Evolutionary conservation across 106 monocot genomes (phyloP).

Genomic region (Iris macrosiphon): DNA sequence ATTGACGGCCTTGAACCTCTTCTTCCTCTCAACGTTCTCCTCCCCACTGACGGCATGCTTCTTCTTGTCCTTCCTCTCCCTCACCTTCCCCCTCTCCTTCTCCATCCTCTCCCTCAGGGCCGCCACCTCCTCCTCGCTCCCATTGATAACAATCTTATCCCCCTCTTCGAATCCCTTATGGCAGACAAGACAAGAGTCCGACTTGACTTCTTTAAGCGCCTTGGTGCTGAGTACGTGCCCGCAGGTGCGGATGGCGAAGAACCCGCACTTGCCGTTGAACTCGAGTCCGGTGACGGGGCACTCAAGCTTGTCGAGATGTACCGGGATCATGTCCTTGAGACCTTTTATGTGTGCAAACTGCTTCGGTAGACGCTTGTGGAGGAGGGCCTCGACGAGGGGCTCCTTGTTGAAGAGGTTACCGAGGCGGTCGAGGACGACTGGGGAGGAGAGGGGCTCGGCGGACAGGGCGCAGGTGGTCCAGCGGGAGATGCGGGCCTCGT

Average conservation of each 20-base stretch:
- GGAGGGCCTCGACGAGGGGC: constrained; percentile 56
- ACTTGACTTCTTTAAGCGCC: constrained; percentile 90
- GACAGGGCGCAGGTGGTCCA: constrained; percentile 94
- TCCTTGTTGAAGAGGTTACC: constrained; percentile 94
- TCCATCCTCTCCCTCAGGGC: constrained; percentile 76
- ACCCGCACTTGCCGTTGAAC: constrained; percentile 83
- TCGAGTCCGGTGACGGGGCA: constrained; percentile 85
- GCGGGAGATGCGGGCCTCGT: constrained; percentile 70
- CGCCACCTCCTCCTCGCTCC: constrained; percentile 65
- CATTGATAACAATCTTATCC: constrained; percentile 86
- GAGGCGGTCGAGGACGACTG: constrained; percentile 71
- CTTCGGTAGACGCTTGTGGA: constrained; percentile 78
- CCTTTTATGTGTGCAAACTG: constrained; percentile 65
- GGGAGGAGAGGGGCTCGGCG: constrained; percentile 60
- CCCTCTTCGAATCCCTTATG: constrained; percentile 56
- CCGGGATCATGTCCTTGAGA: constrained; percentile 78
- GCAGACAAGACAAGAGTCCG: constrained; percentile 70
- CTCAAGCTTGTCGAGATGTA: constrained; percentile 37
- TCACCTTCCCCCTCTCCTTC: constrained; percentile 67
- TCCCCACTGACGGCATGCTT: constrained; percentile 24
- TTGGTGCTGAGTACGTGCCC: constrained; percentile 84
- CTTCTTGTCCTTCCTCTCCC: constrained; percentile 69
- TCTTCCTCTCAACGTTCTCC: constrained; percentile 20
- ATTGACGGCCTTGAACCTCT: constrained; percentile 74
- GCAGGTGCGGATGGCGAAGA: constrained; percentile 60